Conservation (phyloP, 2,329 filamentous ascomycete species). For the Trichoderma koningii region DNA sequence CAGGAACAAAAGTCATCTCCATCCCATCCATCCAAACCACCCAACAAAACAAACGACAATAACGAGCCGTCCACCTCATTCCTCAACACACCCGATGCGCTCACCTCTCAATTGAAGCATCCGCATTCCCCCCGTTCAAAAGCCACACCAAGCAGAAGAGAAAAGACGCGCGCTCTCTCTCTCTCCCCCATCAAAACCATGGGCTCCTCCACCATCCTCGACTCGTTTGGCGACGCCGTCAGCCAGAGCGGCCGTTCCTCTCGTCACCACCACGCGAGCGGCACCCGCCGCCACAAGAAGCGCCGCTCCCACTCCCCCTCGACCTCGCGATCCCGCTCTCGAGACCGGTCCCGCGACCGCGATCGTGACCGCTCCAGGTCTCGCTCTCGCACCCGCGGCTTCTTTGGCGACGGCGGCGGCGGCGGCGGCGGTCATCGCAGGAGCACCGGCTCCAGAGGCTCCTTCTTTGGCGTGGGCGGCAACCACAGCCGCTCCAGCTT, state of each 20-base stretch:
- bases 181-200: conserved; percentile 3
- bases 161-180: no score
- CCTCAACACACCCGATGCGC: conserved; percentile 1
- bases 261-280: conserved; percentile 32
- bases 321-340: conserved; percentile 41
- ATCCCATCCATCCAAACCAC: no score
- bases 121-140: neutral
- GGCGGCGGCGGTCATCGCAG: conserved; percentile 42
- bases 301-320: conserved; percentile 44
- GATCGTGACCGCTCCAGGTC: conserved; percentile 38
- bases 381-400: conserved; percentile 39
- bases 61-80: neutral
- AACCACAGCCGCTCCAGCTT: conserved; percentile 49
- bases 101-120: conserved; percentile 1
- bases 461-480: conserved; percentile 51
- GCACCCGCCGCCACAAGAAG: conserved; percentile 37
- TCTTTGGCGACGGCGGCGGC: conserved; percentile 39
- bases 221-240: conserved; percentile 40
- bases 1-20: no score
- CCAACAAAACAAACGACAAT: no score
- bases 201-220: conserved; percentile 57
- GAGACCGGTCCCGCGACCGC: conserved; percentile 36
- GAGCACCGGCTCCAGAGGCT: conserved; percentile 47
- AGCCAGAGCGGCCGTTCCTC: conserved; percentile 36
- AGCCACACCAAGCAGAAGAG: neutral